Evolutionary conservation across 169 alveolate genomes (phyloP).

Genomic region (Cardiosporidium cionae): DNA sequence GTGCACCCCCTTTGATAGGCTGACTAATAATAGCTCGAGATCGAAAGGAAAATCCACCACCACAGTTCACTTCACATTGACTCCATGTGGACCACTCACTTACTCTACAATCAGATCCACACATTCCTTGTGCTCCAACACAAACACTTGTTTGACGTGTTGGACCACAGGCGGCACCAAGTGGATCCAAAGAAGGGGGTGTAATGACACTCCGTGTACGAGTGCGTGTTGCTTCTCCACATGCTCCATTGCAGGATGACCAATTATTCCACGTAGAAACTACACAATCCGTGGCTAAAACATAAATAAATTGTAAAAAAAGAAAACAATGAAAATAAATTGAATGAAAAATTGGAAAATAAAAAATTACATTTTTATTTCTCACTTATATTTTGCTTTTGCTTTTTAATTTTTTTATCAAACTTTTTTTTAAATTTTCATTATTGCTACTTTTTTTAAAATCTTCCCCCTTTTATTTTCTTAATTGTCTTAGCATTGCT

Average conservation of each 20-base stretch:
- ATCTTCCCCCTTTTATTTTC: no score
- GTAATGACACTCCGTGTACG: constrained; percentile 26
- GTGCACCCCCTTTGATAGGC: constrained; percentile 21
- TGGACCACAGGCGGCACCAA: constrained; percentile 32
- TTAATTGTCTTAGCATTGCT: no score
- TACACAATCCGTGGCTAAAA: constrained; percentile 41
- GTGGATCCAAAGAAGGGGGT: constrained; percentile 27
- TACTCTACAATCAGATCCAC: constrained; percentile 40
- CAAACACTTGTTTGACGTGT: constrained; percentile 4
- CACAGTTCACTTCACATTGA: constrained; percentile 45
- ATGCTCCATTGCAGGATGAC: constrained; percentile 38
- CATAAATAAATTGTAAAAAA: neutral
- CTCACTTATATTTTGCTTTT: no score
- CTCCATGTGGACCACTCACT: constrained; percentile 48
- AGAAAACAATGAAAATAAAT: neutral
- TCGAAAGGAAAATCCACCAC: constrained; percentile 13
- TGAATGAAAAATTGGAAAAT: neutral
- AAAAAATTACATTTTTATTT: no score
- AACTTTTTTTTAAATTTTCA: no score
- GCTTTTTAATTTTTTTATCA: no score
- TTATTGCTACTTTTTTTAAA: no score
- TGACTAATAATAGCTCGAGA: neutral
- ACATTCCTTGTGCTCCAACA: constrained; percentile 16
- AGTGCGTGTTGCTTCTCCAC: constrained; percentile 33
- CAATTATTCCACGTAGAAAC: constrained; percentile 47